Conservation (phyloP, 139 green algal genomes). For the Tetradesmus lagerheimii region DNA sequence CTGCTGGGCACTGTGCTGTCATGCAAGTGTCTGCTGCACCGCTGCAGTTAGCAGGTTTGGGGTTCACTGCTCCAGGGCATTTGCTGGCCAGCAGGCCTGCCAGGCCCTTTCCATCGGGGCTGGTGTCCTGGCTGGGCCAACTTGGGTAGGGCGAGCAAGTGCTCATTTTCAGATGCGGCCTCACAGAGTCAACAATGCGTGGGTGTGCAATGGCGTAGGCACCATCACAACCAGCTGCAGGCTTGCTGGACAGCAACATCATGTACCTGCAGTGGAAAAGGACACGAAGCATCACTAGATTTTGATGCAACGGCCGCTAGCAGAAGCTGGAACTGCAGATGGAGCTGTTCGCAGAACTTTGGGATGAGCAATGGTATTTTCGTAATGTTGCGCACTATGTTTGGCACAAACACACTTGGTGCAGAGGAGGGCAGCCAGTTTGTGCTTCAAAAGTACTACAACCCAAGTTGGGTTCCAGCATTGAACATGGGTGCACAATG, state of each 20-base stretch:
- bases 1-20: neutral
- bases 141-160: conserved; percentile 10
- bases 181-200: neutral
- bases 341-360: no score
- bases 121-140: conserved; percentile 21
- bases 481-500: no score
- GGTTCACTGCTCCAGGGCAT: neutral
- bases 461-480: no score
- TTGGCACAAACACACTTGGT: no score
- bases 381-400: no score
- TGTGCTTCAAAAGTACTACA: no score
- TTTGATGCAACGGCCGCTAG: neutral
- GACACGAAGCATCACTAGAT: neutral
- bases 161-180: conserved; percentile 14
- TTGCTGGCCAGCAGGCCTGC: neutral
- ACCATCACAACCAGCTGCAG: conserved; percentile 20
- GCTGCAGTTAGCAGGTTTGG: neutral
- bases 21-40: neutral
- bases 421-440: no score
- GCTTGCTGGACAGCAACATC: conserved; percentile 29
- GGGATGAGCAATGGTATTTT: no score
- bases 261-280: conserved; percentile 17
- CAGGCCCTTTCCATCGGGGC: neutral
- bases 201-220: conserved; percentile 14
- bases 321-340: neutral